phyloP scores from a whole-genome alignment of 495 filamentous ascomycete species.

The Astrocystis sublimbata region DNA sequence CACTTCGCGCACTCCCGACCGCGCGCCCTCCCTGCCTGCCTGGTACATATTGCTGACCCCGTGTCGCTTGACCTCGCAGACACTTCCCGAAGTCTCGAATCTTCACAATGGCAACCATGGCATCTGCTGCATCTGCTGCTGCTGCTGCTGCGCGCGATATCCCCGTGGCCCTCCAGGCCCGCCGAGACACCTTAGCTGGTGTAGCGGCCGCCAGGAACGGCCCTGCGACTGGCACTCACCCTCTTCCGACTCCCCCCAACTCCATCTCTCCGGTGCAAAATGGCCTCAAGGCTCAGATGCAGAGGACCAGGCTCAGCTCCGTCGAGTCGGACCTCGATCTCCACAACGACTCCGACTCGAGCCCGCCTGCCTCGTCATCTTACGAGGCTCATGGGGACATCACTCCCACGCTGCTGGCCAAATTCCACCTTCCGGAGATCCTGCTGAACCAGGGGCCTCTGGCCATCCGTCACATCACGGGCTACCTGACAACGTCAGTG shows the following conservation, averaged over 20 bases:
- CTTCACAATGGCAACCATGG: constrained; percentile 61
- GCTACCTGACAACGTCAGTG: constrained; percentile 86
- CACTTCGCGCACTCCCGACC: constrained; percentile 11
- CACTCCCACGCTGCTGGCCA: constrained; percentile 82
- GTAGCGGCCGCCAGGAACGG: constrained; percentile 58
- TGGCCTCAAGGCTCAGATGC: constrained; percentile 63
- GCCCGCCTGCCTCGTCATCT: constrained; percentile 50
- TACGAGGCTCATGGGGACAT: constrained; percentile 79
- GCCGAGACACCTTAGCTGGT: constrained; percentile 63
- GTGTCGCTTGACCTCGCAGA: constrained; percentile 40
- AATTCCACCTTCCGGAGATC: constrained; percentile 89
- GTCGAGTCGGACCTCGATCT: constrained; percentile 90
- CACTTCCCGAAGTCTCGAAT: constrained; percentile 48
- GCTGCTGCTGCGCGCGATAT: constrained; percentile 69
- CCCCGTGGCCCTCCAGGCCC: constrained; percentile 56
- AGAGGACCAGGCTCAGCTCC: constrained; percentile 61
- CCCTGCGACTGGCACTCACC: constrained; percentile 58
- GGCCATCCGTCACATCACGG: constrained; percentile 93
- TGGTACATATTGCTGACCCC: constrained; percentile 18
- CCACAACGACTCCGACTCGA: constrained; percentile 66
- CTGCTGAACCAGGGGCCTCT: constrained; percentile 84
- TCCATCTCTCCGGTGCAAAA: constrained; percentile 92
- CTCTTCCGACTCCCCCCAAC: constrained; percentile 89
- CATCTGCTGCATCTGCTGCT: constrained; percentile 56
- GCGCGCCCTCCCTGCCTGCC: constrained; percentile 8